A percentile compares a stretch with the other conserved stretches of the same genome.
Evolutionary conservation across 2,329 filamentous ascomycete genomes (phyloP).

Genomic region (Ascomycota sp.): DNA sequence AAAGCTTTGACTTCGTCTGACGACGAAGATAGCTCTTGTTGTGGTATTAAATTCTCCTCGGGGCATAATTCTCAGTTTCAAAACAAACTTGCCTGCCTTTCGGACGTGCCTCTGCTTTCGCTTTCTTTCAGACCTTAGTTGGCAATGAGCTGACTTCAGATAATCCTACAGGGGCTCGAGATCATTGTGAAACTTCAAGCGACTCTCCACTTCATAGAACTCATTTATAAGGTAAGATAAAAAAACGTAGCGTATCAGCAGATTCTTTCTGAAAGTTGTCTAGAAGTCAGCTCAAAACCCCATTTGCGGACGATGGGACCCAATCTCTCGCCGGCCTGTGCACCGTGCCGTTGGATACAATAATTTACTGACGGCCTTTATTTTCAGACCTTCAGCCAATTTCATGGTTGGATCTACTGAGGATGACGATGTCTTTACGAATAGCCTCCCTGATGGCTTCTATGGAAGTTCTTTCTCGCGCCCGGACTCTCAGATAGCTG

Average conservation of each 20-base stretch:
- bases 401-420: constrained; percentile 4
- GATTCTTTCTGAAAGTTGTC: neutral
- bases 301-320: constrained; percentile 2
- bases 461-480: neutral
- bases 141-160: no score
- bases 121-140: no score
- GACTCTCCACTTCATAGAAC: neutral
- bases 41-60: neutral
- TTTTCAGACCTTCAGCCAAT: constrained; percentile 1
- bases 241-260: neutral
- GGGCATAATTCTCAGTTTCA: neutral
- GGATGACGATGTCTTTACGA: constrained; percentile 6
- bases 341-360: no score
- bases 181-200: neutral
- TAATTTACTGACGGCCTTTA: neutral
- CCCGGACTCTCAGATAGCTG: neutral
- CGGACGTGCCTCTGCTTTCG: no score
- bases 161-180: neutral
- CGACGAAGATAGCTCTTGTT: neutral
- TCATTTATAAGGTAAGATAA: neutral
- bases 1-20: constrained; percentile 1
- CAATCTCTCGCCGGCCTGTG: constrained; percentile 2
- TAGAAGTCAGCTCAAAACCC: constrained; percentile 2
- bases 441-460: neutral
- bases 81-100: no score